Evolutionary conservation across 805 yeast genomes (phyloP), one percentile per base, ranked within the genome.

Genomic region (Wickerhamiella musiphila): DNA sequence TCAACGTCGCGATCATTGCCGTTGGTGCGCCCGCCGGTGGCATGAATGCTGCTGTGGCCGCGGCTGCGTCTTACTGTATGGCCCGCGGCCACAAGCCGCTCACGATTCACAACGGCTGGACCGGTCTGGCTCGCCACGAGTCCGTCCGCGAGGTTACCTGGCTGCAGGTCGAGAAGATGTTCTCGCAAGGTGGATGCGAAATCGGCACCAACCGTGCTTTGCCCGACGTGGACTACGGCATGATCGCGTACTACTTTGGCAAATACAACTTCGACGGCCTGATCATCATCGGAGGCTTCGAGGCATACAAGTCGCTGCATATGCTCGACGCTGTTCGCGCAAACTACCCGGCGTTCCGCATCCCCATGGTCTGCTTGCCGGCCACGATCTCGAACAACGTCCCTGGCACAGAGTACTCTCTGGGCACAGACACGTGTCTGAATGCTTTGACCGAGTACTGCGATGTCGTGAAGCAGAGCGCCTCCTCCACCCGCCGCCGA

Each of bases 11-110:
- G 34, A 74, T 90, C 39, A 66, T 90, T 33, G 79, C 83, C 49
- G 78, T 86, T 28, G 98, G 98, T 45, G 98, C 98, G 1, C 94
- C 98, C 16, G 86, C 96, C 9, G 94, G 93, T 32, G 95, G 94
- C 29, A 67, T 90, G 73, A 90, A 90, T 51, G 71, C 90, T 39
- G 94, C 94, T 3, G 72, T 83, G 8, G 68, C 84, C 42, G 79
- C 95, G n/a, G 83, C 84, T 44, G 83, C 92, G 5, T 60, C 78
- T 12, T 86, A 81, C 62, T 75, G 93, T 57, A 61, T 84, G 56
- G 73, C 93, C 4, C 69, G 72, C 40, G 98, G 98, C 16, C 98
- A 90, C 62, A 70, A 62, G 26, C 78, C 92, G n/a, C 72, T 61
- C 47, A 94, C 94, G 21, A 78, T 90, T 43, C 76, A 78, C 55